phyloP scores from a whole-genome alignment of 306 rosid species.

The Corylus americana region DNA sequence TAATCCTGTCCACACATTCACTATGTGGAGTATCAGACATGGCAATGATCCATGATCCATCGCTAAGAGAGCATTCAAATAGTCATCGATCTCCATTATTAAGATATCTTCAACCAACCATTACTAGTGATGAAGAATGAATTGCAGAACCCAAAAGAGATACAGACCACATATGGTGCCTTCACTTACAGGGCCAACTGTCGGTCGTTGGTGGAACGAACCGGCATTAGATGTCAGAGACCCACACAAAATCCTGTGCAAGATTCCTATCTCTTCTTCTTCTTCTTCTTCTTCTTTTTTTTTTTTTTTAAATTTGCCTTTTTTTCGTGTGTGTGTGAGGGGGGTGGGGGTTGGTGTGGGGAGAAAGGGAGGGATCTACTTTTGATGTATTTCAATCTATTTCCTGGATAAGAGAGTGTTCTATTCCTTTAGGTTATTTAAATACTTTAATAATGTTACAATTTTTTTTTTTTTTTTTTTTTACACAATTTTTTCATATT shows the following conservation, averaged over 20 bases:
- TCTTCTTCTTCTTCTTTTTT: background rate
- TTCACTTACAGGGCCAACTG: slow-evolving; percentile 19
- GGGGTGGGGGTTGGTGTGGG: no score
- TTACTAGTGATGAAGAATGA: slow-evolving; percentile 19
- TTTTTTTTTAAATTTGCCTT: no score
- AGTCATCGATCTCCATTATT: background rate
- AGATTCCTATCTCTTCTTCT: background rate
- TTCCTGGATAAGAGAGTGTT: no score
- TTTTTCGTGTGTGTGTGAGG: no score
- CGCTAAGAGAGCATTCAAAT: slow-evolving; percentile 1
- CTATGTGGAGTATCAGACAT: slow-evolving; percentile 18
- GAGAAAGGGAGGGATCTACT: no score
- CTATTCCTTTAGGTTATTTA: no score
- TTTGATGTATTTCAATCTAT: no score
- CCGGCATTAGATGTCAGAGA: slow-evolving; percentile 22
- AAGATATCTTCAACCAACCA: slow-evolving; percentile 5
- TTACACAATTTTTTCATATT: no score
- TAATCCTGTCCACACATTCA: slow-evolving; percentile 27
- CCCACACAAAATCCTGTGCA: slow-evolving; percentile 30
- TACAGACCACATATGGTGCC: slow-evolving; percentile 35
- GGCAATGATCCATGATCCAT: slow-evolving; percentile 2
- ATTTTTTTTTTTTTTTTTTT: no score
- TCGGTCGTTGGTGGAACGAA: slow-evolving; percentile 23
- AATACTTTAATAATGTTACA: no score
- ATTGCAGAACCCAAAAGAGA: slow-evolving; percentile 23